Conservation (phyloP, 2,329 filamentous ascomycete species). For the Fusarium papillatum region DNA sequence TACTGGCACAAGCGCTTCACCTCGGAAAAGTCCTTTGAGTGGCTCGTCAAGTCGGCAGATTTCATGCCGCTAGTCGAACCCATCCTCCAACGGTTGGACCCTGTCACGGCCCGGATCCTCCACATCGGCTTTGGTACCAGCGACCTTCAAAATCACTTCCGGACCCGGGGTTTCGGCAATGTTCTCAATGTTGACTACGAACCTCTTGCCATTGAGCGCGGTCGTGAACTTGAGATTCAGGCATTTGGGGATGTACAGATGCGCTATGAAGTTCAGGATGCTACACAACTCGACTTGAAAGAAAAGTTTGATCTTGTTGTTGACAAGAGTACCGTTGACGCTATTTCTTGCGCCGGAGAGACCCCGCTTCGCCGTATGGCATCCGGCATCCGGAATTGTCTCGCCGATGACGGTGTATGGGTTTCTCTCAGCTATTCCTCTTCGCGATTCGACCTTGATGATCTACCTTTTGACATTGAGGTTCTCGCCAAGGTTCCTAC, state of each 20-base stretch:
- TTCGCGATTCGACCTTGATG: conserved; percentile 53
- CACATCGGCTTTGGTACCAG: conserved; percentile 65
- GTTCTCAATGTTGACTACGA: conserved; percentile 66
- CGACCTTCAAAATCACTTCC: conserved; percentile 63
- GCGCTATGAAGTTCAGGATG: conserved; percentile 60
- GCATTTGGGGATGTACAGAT: conserved; percentile 60
- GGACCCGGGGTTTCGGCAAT: conserved; percentile 54
- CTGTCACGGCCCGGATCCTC: conserved; percentile 51
- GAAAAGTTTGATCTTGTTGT: conserved; percentile 57
- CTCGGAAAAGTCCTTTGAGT: conserved; percentile 61
- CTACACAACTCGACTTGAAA: conserved; percentile 51
- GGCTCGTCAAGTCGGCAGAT: conserved; percentile 57
- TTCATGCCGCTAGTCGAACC: conserved; percentile 58
- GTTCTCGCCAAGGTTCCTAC: conserved; percentile 58
- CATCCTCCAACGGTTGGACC: conserved; percentile 47
- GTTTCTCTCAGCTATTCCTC: conserved; percentile 63
- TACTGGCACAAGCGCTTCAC: conserved; percentile 64
- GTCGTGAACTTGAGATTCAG: conserved; percentile 53
- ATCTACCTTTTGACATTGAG: conserved; percentile 57
- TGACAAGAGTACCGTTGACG: conserved; percentile 65
- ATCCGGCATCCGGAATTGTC: conserved; percentile 48
- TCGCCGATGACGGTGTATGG: conserved; percentile 57
- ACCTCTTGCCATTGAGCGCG: conserved; percentile 59
- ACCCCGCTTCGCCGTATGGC: conserved; percentile 55
- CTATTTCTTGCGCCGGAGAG: conserved; percentile 60